phyloP scores from a whole-genome alignment of 1,139 yeast species.

The Candida sanyaensis region DNA sequence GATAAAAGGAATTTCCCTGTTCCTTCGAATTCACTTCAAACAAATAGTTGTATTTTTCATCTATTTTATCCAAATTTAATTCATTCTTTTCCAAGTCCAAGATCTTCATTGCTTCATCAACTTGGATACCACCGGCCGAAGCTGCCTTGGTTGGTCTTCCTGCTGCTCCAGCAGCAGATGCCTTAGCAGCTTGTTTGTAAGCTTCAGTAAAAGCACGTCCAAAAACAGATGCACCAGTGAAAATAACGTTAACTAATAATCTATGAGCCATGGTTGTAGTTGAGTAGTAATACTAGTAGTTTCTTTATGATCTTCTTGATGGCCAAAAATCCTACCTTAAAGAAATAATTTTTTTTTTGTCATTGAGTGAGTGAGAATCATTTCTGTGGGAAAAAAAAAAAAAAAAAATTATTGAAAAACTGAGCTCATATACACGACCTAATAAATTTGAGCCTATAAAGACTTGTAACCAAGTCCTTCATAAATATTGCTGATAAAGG shows the following conservation, averaged over 20 bases:
- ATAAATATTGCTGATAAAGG: not conserved
- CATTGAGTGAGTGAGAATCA: no score
- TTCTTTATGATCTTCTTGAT: not conserved
- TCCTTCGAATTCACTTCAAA: slow-evolving; percentile 90
- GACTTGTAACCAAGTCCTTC: no score
- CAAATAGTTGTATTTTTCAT: slow-evolving; percentile 76
- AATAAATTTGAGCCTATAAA: no score
- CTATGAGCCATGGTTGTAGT: slow-evolving; percentile 74
- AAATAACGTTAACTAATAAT: slow-evolving; percentile 80
- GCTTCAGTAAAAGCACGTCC: slow-evolving; percentile 98
- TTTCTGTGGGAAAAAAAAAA: no score
- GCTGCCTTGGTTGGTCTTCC: slow-evolving; percentile 51
- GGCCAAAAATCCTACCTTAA: not conserved
- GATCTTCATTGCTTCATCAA: slow-evolving; percentile 91
- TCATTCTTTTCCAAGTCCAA: slow-evolving; percentile 71
- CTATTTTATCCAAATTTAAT: slow-evolving; percentile 59
- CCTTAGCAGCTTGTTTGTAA: slow-evolving; percentile 92
- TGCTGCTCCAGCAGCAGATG: slow-evolving; percentile 62
- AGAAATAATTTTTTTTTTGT: no score
- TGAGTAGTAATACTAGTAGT: not conserved
- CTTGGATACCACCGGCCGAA: slow-evolving; percentile 72
- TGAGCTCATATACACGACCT: no score
- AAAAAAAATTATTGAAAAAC: no score
- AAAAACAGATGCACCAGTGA: slow-evolving; percentile 94
- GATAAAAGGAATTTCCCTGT: slow-evolving; percentile 89